These are phyloP conservation scores for Macrophomina phaseolina DNA, from an alignment of 2,329 filamentous ascomycete genomes.

Conservation along the genomic window DNA sequence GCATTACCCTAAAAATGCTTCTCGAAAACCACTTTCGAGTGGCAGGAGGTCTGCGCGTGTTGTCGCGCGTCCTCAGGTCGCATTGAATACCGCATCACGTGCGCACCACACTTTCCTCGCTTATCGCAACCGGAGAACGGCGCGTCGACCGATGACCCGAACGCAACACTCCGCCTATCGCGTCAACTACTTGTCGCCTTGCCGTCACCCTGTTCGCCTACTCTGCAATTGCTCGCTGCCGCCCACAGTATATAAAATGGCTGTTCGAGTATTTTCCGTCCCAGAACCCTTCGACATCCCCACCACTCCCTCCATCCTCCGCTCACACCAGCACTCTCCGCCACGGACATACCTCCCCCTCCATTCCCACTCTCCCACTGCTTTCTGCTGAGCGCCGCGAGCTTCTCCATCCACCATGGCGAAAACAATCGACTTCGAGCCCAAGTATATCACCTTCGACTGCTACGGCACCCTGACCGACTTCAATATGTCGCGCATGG, in stretches of 20 bases:
- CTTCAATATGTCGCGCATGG: conserved; percentile 28
- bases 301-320: not conserved
- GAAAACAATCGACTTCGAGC: conserved; percentile 24
- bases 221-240: not conserved
- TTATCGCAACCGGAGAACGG: conserved; percentile 9
- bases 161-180: not conserved
- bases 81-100: no score
- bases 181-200: not conserved
- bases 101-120: not conserved
- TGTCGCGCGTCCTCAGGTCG: no score
- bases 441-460: conserved; percentile 28
- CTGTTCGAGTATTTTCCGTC: not conserved
- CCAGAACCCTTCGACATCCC: not conserved
- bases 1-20: no score
- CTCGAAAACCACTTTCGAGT: no score
- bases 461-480: conserved; percentile 27
- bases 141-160: not conserved
- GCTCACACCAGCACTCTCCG: not conserved
- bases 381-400: no score
- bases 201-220: not conserved
- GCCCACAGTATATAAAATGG: not conserved
- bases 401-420: not conserved
- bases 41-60: not conserved
- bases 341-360: not conserved
- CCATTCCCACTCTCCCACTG: not conserved